Evolutionary conservation across 2,329 filamentous ascomycete genomes (phyloP).

Genomic region (Teratosphaeria zuluensis): DNA sequence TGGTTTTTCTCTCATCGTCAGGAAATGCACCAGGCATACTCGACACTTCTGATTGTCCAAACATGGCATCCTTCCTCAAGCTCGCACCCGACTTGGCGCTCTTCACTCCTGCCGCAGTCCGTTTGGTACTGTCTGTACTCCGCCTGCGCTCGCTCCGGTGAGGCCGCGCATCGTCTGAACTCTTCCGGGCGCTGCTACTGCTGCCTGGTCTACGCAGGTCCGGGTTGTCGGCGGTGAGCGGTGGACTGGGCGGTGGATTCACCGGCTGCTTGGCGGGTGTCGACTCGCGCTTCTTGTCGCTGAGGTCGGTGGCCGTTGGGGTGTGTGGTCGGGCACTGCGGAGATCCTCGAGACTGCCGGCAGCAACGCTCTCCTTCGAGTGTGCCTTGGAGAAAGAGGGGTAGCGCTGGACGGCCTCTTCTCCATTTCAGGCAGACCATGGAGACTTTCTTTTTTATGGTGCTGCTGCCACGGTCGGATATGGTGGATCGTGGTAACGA

Average conservation of each 20-base stretch:
- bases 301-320: constrained; percentile 35
- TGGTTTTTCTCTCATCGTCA: constrained; percentile 28
- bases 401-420: constrained; percentile 47
- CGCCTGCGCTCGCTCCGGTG: constrained; percentile 31
- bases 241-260: constrained; percentile 38
- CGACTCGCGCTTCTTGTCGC: constrained; percentile 21
- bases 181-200: constrained; percentile 33
- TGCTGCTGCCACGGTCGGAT: constrained; percentile 3
- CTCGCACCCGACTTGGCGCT: constrained; percentile 33
- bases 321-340: constrained; percentile 24
- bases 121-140: constrained; percentile 31
- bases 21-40: constrained; percentile 26
- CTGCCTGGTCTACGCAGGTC: constrained; percentile 37
- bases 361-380: constrained; percentile 67
- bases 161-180: constrained; percentile 26
- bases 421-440: constrained; percentile 38
- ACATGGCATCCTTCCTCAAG: constrained; percentile 29
- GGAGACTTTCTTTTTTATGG: constrained; percentile 24
- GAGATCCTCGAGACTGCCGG: constrained; percentile 41
- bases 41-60: constrained; percentile 33
- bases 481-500: constrained; percentile 7
- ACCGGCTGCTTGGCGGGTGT: constrained; percentile 13
- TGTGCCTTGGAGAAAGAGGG: constrained; percentile 81
- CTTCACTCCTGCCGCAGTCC: constrained; percentile 27
- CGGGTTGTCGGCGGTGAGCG: constrained; percentile 35